Evolutionary conservation across 352 stramenopile species (phyloP), one percentile per base, ranked within the genome.

Genomic region (Globisporangium echinulatum): DNA sequence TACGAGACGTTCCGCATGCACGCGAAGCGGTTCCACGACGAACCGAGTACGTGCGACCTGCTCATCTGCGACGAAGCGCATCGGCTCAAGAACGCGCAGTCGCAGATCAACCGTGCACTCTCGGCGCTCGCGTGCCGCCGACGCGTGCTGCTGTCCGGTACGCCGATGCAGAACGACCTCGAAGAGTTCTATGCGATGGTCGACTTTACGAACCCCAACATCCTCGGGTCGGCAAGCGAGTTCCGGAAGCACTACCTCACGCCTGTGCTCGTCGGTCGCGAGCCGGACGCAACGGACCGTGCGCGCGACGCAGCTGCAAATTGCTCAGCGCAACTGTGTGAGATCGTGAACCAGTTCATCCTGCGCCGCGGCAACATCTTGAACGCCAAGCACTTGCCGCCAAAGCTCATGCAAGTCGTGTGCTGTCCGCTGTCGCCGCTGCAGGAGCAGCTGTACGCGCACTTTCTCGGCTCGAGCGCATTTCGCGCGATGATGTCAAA

Each of bases 161-260:
- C 97, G 15, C 97, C 96, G 2, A 98, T 99, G 94, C 96, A 99
- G 63, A 99, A 99, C 65, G 96, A 99, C 76, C 70, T 99, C 14
- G 87, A 98, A 56, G 97, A 99, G 64, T 99, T 99, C 65, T 99
- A 94, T 64, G 96, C 97, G 7, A 99, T 99, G 96, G 96, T 93
- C 7, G 83, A 93, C 55, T 94, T 95, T 54, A 94, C 87, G 0
- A 95, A 93, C 55, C 83, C 85, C 4, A 87, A 90, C 58, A 91
- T 96, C 47, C 71, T 94, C 13, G 87, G 84, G 5, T 74, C 76
- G 0, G 74, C 82, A 46, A 90, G 72, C 42, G 90, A 98, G 50
- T 99, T 99, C 71, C 82, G 94, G 15, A 97, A 92, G 64, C 87
- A 97, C 36, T 98, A 93, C 61, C 65, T 97, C 49, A 72, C 76